phyloP scores from a whole-genome alignment of 257 asterid species.

The Perilla frutescens region DNA sequence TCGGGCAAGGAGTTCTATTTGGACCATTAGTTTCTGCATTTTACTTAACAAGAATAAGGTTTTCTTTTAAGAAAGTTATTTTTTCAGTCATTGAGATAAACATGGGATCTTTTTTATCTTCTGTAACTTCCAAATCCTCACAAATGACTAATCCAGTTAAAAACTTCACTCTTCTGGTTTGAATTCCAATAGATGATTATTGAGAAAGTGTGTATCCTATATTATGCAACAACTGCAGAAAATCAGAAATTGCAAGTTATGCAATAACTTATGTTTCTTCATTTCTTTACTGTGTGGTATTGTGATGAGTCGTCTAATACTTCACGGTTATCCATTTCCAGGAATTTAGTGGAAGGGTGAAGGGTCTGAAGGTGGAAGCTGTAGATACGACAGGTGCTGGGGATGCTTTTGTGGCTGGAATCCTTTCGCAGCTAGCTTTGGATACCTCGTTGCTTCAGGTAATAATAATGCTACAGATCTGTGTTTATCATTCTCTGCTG shows the following conservation, averaged over 20 bases:
- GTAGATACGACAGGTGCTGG: conserved; percentile 98
- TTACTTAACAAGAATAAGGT: not conserved
- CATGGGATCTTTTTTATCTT: not conserved
- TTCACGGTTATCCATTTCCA: conserved; percentile 37
- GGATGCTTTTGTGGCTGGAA: conserved; percentile 99
- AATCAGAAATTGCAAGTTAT: conserved; percentile 4
- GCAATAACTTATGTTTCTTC: not conserved
- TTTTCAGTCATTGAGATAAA: not conserved
- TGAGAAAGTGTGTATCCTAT: not conserved
- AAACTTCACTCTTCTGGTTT: not conserved
- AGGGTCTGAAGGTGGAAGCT: conserved; percentile 82
- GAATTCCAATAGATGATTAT: not conserved
- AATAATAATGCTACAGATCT: conserved; percentile 1
- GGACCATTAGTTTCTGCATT: not conserved
- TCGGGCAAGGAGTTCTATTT: not conserved
- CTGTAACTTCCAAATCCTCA: not conserved
- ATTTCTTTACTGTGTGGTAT: not conserved
- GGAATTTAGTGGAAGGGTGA: conserved; percentile 92
- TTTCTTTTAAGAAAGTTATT: not conserved
- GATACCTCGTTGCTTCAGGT: conserved; percentile 83
- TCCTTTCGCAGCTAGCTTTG: conserved; percentile 75
- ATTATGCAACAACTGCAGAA: not conserved
- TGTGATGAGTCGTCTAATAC: not conserved
- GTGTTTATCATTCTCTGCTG: not conserved
- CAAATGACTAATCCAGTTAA: not conserved